Evolutionary conservation across 208 protist genomes (phyloP), one percentile per base, ranked within the genome.

Genomic region (Willaertia magna): DNA sequence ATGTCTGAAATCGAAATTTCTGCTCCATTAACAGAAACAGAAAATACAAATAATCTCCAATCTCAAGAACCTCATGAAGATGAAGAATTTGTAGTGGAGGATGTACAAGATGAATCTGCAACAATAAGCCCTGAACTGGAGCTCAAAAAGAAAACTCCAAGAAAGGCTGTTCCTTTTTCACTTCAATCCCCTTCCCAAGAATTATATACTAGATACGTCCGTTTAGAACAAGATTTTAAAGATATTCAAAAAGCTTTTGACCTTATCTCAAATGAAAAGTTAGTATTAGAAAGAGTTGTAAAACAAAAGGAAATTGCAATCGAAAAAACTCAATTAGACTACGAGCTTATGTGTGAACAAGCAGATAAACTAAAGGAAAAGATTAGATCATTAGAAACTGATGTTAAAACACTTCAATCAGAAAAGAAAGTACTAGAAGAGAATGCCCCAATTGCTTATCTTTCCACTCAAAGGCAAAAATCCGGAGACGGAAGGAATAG

Each of bases 361-460:
- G 26, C 34, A 40, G 76, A 51, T 20, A 46, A 51, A n/a, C 34
- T 81, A 0, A 81, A 81, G 16, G 76, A 81, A 42, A n/a, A 9
- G 26, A n/a, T 26, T 26, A 14, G 76, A 39, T 6, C n/a, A 4
- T 11, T 51, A 81, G 76, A 81, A 51, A 81, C 39, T 7, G 43
- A 81, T 51, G 39, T 81, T 18, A 81, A 81, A 40, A 81, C 18
- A 3, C 22, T 81, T 12, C 18, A 46, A 51, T 11, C 9, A 26
- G 76, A 81, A 30, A 81, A 81, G 76, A 81, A 81, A 51, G 44
- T 40, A 39, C 22, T 81, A 40, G 76, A 81, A 34, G 76, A 81
- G 51, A 11, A 42, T 22, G 26, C 1, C 14, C 14, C 74, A 9
- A 40, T 78, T n/a, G 42, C 30, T 11, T 18, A 30, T 26, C 44